Base-by-base conservation (phyloP, 305 asterid species). In the Solanum hybrid region DNA sequence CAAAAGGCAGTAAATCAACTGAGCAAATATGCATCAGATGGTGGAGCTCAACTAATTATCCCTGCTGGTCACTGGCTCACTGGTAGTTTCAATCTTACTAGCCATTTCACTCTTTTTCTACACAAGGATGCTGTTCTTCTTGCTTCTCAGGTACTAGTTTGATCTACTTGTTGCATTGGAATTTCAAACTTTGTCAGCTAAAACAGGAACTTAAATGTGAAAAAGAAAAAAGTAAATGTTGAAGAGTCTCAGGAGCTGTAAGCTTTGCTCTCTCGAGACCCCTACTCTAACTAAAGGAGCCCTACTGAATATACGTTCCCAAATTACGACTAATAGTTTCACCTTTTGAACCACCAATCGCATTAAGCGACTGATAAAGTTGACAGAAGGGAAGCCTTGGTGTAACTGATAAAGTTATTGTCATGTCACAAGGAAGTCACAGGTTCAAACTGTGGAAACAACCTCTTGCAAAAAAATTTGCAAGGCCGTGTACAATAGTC, bases 1-100 rank as follows among this genome's bases (percentile, higher is more conserved):
- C 91, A 87, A 57, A 89, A 89, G 41, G 93, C 94, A 11, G 89
- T 93, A 10, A 83, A 91, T 34, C 84, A 70, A 9, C 65, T 93
- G 82, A 90, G 93, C 41, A 90, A 90, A n/a, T 91, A 92, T 79
- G 92, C 89, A 79, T 31, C 89, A 1, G 89, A 89, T 24, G 94
- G 94, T 33, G 94, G 94, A 13, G 93, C 93, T 78, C 93, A 90
- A 72, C 91, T 93, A 27, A n/a, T 86, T 61, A 91, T 93, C 89
- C 93, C 94, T 24, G 89, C 94, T n/a, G 94, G 94, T 8, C 88
- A 90, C 38, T 93, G 94, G 94, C 38, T 93, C 75, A 93, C 94
- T 13, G 93, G 93, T 5, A 92, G 90, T 87, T 93, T 93, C 90
- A 93, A 92, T 41, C 93, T 93, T 77, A 93, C 94, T 27, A 91